These are phyloP conservation scores for Mycena maculata DNA, from an alignment of 768 basidiomycete species.

Conservation along the genomic window DNA sequence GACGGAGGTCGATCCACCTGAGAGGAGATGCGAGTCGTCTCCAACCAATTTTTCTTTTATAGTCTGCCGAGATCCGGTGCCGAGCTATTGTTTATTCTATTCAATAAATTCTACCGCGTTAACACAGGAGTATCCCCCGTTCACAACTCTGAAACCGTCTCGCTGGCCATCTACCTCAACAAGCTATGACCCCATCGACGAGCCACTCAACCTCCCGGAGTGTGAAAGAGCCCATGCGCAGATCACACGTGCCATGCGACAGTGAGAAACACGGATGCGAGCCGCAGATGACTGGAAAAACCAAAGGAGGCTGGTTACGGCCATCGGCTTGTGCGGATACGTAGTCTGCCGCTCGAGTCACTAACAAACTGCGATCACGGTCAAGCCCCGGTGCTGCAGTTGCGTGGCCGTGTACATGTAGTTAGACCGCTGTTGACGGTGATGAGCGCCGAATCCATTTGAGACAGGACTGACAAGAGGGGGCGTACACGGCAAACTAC, in stretches of 20 bases:
- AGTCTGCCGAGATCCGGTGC: constrained; percentile 26
- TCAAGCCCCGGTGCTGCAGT: background rate
- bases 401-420: constrained; percentile 3
- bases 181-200: no score
- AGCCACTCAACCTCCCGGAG: background rate
- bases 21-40: constrained; percentile 35
- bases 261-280: background rate
- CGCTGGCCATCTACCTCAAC: no score
- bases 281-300: no score
- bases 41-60: constrained; percentile 37
- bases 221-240: background rate
- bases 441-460: background rate
- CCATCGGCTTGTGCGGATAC: no score
- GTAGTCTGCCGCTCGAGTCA: constrained; percentile 16
- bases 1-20: constrained; percentile 65
- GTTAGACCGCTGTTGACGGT: background rate
- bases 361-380: constrained; percentile 21
- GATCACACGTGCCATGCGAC: constrained; percentile 1
- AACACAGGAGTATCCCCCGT: no score
- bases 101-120: no score
- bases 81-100: background rate
- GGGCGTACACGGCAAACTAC: no score
- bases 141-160: no score
- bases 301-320: no score
- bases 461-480: no score